phyloP scores from a whole-genome alignment of 306 rosid species.

The Coriaria nepalensis region DNA sequence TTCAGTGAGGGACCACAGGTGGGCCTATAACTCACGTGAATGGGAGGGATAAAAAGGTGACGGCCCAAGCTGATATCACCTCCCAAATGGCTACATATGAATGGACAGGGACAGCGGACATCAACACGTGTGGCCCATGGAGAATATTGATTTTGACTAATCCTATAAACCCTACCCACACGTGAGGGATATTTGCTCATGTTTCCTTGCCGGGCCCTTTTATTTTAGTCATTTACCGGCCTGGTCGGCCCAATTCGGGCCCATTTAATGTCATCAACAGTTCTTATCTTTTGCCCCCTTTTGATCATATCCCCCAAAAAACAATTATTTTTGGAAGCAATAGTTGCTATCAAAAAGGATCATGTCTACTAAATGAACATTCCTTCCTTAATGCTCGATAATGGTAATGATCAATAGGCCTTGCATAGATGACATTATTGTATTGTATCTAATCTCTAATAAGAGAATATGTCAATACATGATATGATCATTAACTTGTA shows the following conservation, averaged over 20 bases:
- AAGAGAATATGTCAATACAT: too few relatives aligned
- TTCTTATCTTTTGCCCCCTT: too few relatives aligned
- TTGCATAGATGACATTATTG: too few relatives aligned
- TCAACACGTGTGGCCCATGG: conserved; percentile 1
- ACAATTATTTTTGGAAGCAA: too few relatives aligned
- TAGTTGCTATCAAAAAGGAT: too few relatives aligned
- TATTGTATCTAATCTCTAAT: too few relatives aligned
- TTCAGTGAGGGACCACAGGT: neutral
- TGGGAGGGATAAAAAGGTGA: neutral
- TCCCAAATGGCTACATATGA: neutral
- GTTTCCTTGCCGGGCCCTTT: conserved; percentile 7
- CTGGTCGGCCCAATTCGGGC: neutral
- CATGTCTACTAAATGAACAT: too few relatives aligned
- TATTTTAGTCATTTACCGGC: neutral
- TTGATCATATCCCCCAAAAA: too few relatives aligned
- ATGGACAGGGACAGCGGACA: neutral
- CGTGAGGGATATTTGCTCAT: conserved; percentile 4
- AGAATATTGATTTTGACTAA: conserved; percentile 1
- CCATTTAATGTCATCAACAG: neutral
- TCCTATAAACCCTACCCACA: neutral
- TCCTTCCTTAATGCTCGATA: too few relatives aligned
- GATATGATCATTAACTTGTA: too few relatives aligned
- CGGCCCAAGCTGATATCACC: conserved; percentile 5
- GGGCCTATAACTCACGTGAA: conserved; percentile 6
- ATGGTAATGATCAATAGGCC: too few relatives aligned